Conservation (phyloP, 768 basidiomycete species). For the Daedaleopsis nitida region DNA sequence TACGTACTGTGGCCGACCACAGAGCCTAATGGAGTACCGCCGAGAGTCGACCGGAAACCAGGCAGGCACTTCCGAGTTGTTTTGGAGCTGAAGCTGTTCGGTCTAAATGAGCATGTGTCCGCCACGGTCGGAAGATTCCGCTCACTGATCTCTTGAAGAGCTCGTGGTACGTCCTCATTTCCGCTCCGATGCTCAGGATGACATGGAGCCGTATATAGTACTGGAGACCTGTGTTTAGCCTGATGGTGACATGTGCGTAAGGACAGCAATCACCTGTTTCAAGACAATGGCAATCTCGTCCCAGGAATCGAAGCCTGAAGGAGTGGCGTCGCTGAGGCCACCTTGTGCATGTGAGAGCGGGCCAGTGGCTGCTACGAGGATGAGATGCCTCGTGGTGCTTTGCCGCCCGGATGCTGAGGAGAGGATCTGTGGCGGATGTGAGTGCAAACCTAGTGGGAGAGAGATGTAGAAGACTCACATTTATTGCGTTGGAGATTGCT, state of each 20-base stretch:
- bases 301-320: slow-evolving; percentile 29
- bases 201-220: slow-evolving; percentile 59
- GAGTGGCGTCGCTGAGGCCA: slow-evolving; percentile 11
- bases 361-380: slow-evolving; percentile 54
- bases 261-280: slow-evolving; percentile 16
- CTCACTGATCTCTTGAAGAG: slow-evolving; percentile 42
- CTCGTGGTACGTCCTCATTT: slow-evolving; percentile 47
- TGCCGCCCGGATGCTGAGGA: slow-evolving; percentile 4
- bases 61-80: slow-evolving; percentile 28
- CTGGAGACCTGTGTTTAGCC: slow-evolving; percentile 42
- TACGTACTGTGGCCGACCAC: slow-evolving; percentile 33
- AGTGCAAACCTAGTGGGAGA: background rate
- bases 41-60: slow-evolving; percentile 44
- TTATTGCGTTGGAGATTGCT: slow-evolving; percentile 22
- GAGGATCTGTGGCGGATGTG: slow-evolving; percentile 10
- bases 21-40: slow-evolving; percentile 44
- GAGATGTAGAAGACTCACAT: slow-evolving; percentile 15
- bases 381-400: slow-evolving; percentile 46
- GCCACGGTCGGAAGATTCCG: background rate
- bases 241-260: too few relatives aligned
- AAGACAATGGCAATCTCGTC: slow-evolving; percentile 22
- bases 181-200: slow-evolving; percentile 48
- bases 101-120: slow-evolving; percentile 31
- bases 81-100: slow-evolving; percentile 30
- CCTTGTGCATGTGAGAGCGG: slow-evolving; percentile 8